Conservation (phyloP, 1,284 basidiomycete genomes). For the Quambalaria eucalypti region DNA sequence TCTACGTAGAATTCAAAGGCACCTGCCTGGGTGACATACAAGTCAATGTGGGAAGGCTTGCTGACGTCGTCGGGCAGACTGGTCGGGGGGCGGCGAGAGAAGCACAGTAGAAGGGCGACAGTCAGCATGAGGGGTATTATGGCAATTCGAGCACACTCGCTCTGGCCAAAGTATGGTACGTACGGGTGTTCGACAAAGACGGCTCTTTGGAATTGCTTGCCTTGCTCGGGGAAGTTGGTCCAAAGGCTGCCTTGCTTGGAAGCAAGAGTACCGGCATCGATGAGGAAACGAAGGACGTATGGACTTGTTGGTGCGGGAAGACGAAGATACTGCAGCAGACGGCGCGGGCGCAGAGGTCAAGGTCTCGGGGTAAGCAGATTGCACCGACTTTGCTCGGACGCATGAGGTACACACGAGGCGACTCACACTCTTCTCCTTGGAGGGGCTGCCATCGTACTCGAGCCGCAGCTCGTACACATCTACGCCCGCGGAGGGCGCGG, state of each 20-base stretch:
- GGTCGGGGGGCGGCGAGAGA: background rate
- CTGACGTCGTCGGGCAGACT: conserved; percentile 13
- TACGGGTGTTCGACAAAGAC: conserved; percentile 70
- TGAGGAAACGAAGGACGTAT: conserved; percentile 31
- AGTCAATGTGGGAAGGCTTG: conserved; percentile 19
- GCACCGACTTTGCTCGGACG: background rate
- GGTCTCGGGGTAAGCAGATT: background rate
- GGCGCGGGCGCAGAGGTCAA: background rate
- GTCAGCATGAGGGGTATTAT: background rate
- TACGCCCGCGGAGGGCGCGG: too few species aligned
- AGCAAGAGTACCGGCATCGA: conserved; percentile 29
- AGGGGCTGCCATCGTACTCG: conserved; percentile 35
- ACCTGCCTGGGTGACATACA: conserved; percentile 24
- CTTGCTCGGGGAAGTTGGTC: conserved; percentile 28
- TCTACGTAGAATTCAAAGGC: conserved; percentile 42
- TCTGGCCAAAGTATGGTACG: too few species aligned
- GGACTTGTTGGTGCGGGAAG: conserved; percentile 31
- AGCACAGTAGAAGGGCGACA: background rate
- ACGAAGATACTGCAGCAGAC: conserved; percentile 19
- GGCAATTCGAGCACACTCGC: conserved; percentile 26
- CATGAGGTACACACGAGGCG: background rate
- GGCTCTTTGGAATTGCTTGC: conserved; percentile 69
- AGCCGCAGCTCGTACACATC: conserved; percentile 29
- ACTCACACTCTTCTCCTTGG: conserved; percentile 17
- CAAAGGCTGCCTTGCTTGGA: conserved; percentile 25